Conservation (phyloP, 139 green algal species). For the Chlamydomonas eustigma region DNA sequence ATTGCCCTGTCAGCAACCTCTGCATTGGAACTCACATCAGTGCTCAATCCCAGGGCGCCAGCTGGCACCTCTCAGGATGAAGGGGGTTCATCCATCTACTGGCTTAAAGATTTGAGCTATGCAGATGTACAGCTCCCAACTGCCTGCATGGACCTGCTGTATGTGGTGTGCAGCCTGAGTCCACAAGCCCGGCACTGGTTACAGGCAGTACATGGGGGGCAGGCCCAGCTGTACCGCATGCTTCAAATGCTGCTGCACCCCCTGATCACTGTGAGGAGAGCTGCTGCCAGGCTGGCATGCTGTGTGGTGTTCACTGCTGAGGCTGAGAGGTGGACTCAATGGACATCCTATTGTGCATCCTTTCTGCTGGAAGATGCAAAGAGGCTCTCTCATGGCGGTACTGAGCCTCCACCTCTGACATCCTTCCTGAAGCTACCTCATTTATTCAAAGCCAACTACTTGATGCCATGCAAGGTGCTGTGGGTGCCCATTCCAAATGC, state of each 20-base stretch:
- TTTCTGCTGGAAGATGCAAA: no score
- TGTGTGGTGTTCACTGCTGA: slow-evolving; percentile 27
- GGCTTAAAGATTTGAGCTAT: no score
- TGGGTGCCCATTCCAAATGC: slow-evolving; percentile 20
- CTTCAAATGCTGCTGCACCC: slow-evolving; percentile 32
- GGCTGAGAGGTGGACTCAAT: slow-evolving; percentile 36
- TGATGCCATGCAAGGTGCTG: slow-evolving; percentile 17
- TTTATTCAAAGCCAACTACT: slow-evolving; percentile 13
- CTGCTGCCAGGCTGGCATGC: slow-evolving; percentile 36
- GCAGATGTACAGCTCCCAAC: slow-evolving; percentile 42
- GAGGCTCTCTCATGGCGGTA: no score
- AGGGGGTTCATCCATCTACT: no score
- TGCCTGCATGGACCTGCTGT: slow-evolving; percentile 36
- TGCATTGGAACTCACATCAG: not conserved
- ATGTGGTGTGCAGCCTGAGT: slow-evolving; percentile 20
- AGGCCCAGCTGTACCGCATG: slow-evolving; percentile 13
- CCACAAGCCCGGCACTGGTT: slow-evolving; percentile 25
- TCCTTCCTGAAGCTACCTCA: slow-evolving; percentile 21
- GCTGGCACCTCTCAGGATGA: not conserved
- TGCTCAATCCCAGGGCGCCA: not conserved
- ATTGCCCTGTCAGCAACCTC: not conserved
- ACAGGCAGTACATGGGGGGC: not conserved
- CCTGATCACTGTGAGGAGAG: slow-evolving; percentile 36
- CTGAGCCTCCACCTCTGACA: no score
- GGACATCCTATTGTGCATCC: no score